A percentile compares a stretch with the other conserved stretches of the same genome.
These are phyloP conservation scores for Paulownia fortunei DNA, from an alignment of 257 asterid species.

Conservation along the genomic window DNA sequence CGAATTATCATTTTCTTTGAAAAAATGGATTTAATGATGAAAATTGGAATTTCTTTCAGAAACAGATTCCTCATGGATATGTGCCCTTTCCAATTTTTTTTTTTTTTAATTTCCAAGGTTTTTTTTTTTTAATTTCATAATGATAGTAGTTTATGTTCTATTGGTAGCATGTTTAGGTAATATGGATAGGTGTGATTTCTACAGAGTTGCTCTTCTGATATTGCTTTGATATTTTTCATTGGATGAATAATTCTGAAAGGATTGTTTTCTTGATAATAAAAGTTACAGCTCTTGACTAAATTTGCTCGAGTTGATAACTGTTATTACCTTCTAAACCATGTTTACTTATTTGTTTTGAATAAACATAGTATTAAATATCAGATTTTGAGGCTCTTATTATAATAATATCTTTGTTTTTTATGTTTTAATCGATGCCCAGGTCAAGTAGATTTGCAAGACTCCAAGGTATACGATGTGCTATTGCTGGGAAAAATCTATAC, in stretches of 20 bases:
- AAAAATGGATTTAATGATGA: slow-evolving; percentile 8
- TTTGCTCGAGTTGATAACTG: slow-evolving; percentile 4
- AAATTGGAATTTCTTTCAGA: not conserved
- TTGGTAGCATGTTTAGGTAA: not conserved
- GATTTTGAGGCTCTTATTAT: not conserved
- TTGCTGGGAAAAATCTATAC: slow-evolving; percentile 84
- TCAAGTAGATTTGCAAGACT: slow-evolving; percentile 92
- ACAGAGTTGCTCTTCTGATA: not conserved
- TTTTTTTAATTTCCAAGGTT: not conserved
- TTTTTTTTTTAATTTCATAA: too few relatives aligned
- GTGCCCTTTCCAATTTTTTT: not conserved
- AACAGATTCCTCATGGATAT: not conserved
- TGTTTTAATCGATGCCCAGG: slow-evolving; percentile 44
- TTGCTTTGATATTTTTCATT: not conserved
- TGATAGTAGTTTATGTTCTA: not conserved
- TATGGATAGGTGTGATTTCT: not conserved
- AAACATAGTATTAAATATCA: not conserved
- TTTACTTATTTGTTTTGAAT: not conserved
- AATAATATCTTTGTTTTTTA: not conserved
- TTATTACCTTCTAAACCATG: not conserved
- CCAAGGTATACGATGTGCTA: slow-evolving; percentile 61
- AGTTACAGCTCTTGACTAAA: not conserved
- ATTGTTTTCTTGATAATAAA: not conserved
- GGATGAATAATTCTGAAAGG: not conserved
- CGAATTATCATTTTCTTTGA: not conserved